phyloP scores from a whole-genome alignment of 441 rosid species.

The Pelargonium fulgidum region DNA sequence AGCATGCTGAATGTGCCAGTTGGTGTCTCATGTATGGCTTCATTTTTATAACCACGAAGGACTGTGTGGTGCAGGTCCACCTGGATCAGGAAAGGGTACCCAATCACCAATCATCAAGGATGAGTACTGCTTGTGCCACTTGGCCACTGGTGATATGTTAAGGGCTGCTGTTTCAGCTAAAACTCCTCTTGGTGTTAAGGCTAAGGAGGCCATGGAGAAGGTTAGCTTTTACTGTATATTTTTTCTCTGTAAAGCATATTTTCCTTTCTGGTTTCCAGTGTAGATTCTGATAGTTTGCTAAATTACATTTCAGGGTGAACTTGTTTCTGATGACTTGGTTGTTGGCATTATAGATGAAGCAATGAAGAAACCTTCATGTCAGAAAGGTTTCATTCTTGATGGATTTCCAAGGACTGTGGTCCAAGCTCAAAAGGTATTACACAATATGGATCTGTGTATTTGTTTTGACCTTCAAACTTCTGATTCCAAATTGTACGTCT shows the following conservation, averaged over 20 bases:
- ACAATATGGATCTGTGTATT: not conserved
- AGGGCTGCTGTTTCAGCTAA: constrained; percentile 63
- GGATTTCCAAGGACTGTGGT: constrained; percentile 60
- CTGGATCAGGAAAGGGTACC: constrained; percentile 69
- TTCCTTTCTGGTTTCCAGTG: not conserved
- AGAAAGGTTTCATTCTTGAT: constrained; percentile 60
- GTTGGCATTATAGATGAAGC: constrained; percentile 68
- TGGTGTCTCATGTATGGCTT: not conserved
- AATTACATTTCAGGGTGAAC: constrained; percentile 36
- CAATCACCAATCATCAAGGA: constrained; percentile 60
- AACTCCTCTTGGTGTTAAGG: constrained; percentile 59
- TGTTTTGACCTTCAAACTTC: not conserved
- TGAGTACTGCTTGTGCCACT: constrained; percentile 58
- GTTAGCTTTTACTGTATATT: constrained; percentile 19
- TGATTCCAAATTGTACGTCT: not conserved
- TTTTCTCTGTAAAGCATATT: no score
- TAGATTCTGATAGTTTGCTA: not conserved
- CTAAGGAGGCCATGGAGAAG: constrained; percentile 64
- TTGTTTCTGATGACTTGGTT: constrained; percentile 64
- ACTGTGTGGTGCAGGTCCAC: constrained; percentile 43
- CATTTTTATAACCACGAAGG: not conserved
- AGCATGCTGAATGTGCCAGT: not conserved
- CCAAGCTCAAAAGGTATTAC: constrained; percentile 54
- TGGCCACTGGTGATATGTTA: constrained; percentile 66
- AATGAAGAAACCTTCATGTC: constrained; percentile 57